Evolutionary conservation across 2,329 filamentous ascomycete species (phyloP).

Genomic region (Alternaria conjuncta): DNA sequence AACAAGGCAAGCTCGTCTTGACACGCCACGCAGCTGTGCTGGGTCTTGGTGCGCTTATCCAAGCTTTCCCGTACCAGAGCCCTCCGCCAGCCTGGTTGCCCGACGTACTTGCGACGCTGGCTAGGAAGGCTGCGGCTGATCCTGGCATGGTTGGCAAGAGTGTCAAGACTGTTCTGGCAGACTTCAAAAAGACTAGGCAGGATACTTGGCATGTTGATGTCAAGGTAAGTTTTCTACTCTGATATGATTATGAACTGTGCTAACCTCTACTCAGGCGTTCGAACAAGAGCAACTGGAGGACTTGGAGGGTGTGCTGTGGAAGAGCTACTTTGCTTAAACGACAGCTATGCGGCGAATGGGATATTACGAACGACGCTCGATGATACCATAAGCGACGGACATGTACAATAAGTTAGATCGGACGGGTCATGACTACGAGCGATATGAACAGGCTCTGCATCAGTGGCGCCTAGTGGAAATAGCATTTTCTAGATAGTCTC

Average conservation of each 20-base stretch:
- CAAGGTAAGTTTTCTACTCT: conserved; percentile 70
- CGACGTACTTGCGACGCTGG: conserved; percentile 84
- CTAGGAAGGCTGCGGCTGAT: conserved; percentile 83
- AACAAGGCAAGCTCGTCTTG: conserved; percentile 78
- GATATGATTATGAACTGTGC: neutral
- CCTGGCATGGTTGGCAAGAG: conserved; percentile 93
- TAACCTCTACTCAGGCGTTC: conserved; percentile 65
- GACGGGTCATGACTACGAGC: neutral
- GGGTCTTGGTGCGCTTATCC: conserved; percentile 86
- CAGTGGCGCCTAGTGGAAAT: conserved; percentile 1
- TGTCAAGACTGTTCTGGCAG: conserved; percentile 89
- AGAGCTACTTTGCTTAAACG: conserved; percentile 91
- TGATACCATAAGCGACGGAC: neutral
- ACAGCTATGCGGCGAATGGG: neutral
- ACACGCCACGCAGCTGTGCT: conserved; percentile 88
- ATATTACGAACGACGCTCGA: neutral
- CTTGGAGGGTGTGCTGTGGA: conserved; percentile 95
- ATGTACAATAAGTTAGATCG: conserved; percentile 16
- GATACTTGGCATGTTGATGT: conserved; percentile 98
- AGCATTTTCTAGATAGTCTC: conserved; percentile 7
- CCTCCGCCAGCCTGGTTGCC: conserved; percentile 95
- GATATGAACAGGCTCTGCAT: conserved; percentile 10
- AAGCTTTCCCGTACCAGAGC: conserved; percentile 94
- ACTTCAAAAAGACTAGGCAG: conserved; percentile 99
- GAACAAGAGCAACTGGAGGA: conserved; percentile 93